Evolutionary conservation across 768 basidiomycete genomes (phyloP), one percentile per base, ranked within the genome.

Genomic region (Xerocomus potaroensis): DNA sequence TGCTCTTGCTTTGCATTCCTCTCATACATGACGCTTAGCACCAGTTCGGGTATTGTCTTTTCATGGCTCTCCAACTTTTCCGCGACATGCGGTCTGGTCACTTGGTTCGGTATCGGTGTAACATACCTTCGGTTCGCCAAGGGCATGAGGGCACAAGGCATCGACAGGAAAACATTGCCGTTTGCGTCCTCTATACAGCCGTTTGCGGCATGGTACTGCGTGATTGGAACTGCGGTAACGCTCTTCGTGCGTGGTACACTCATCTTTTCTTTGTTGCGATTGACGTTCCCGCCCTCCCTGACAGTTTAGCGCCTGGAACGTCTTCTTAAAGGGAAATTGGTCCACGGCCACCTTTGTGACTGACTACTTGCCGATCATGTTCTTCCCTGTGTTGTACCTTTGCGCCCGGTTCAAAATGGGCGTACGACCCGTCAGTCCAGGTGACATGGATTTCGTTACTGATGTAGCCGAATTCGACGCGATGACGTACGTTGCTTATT

Each of bases 91-190:
- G 76, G 75, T 10, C 49, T 77, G 16, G 50, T 72, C 16, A 69
- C 69, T 15, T 76, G 75, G 74, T 66, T 73, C 33, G 66, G 70
- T 12, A 75, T 75, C 54, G 55, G 61, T 0, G 45, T 78, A 32
- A 73, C 73, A 0, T 79, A 77, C 58, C 52, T 78, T 39, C 66
- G 72, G 31, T 77, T 78, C 59, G 60, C 61, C 52, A 57, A 68
- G 2, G 82, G 79, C n/a, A 48, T 75, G 55, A 66, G 67, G 42
- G 63, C 55, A 0, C 80, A 83, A 42, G 78, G 79, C 0, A 64
- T 80, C 44, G 68, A 72, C 55, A 69, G 77, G 24, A 48, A 33
- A 3, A 69, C 58, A 0, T 71, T 83, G 3, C 80, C 81, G 1
- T 83, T 70, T 57, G 35, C 53, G 0, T 60, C 73, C 0, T 44